Percentiles rank a stretch among this genome's conserved stretches.
Evolutionary conservation across 2,329 filamentous ascomycete genomes (phyloP).

Genomic region (Trichoderma brevicompactum): DNA sequence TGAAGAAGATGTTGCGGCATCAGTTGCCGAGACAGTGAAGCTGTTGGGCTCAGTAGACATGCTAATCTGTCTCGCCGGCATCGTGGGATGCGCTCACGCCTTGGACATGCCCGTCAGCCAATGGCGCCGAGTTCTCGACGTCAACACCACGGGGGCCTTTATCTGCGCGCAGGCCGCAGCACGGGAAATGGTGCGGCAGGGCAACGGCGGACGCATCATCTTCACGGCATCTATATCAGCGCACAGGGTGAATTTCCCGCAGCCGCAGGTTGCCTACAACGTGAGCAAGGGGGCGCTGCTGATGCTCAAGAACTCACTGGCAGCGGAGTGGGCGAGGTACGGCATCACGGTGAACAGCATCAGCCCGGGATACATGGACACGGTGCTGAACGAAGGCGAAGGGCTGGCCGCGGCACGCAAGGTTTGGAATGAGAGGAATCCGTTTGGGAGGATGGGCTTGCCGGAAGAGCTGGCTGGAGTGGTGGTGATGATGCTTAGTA

Average conservation of each 20-base stretch:
- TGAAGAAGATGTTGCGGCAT: constrained; percentile 30
- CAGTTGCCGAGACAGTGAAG: constrained; percentile 24
- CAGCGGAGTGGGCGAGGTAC: constrained; percentile 72
- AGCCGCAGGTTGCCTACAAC: constrained; percentile 75
- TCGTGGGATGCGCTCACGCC: constrained; percentile 65
- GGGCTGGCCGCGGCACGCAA: constrained; percentile 57
- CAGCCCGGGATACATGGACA: constrained; percentile 78
- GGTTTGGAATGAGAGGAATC: constrained; percentile 63
- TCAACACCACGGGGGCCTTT: constrained; percentile 74
- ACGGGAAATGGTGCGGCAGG: constrained; percentile 56
- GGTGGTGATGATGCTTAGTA: constrained; percentile 63
- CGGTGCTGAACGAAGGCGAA: constrained; percentile 70
- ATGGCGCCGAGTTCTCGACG: constrained; percentile 67
- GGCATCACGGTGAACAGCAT: constrained; percentile 74
- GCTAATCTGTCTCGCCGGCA: constrained; percentile 56
- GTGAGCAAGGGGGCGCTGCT: constrained; percentile 70
- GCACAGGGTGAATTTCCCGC: constrained; percentile 71
- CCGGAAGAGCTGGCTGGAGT: constrained; percentile 67
- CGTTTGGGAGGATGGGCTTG: constrained; percentile 67
- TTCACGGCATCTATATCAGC: constrained; percentile 71
- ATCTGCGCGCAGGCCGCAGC: constrained; percentile 68
- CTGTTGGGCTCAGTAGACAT: constrained; percentile 34
- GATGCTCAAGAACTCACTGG: constrained; percentile 65
- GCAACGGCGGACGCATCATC: constrained; percentile 63
- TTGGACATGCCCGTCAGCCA: constrained; percentile 51